phyloP scores from a whole-genome alignment of 2,329 filamentous ascomycete species.

The Onygenales sp. region DNA sequence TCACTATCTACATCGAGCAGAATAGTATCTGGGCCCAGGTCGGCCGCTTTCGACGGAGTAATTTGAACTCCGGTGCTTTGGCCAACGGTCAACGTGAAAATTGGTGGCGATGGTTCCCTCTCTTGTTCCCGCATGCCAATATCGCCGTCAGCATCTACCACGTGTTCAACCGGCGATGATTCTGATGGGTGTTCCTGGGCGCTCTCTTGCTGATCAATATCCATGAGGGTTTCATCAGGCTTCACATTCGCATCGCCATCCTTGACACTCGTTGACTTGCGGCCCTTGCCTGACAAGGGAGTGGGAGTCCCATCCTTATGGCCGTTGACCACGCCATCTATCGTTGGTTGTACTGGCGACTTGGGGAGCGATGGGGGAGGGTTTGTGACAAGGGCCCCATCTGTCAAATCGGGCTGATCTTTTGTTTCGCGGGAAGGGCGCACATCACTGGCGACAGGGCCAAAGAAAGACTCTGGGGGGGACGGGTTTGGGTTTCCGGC shows the following conservation, averaged over 20 bases:
- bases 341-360: conserved; percentile 21
- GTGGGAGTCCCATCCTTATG: conserved; percentile 21
- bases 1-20: conserved; percentile 28
- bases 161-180: conserved; percentile 17
- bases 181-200: conserved; percentile 17
- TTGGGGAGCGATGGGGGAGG: conserved; percentile 20
- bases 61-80: conserved; percentile 40
- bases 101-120: conserved; percentile 22
- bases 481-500: conserved; percentile 27
- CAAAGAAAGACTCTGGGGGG: conserved; percentile 37
- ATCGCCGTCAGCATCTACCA: conserved; percentile 35
- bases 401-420: conserved; percentile 5
- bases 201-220: conserved; percentile 30
- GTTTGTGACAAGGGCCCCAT: conserved; percentile 20
- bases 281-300: conserved; percentile 22
- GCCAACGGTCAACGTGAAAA: conserved; percentile 34
- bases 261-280: conserved; percentile 22
- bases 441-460: conserved; percentile 30
- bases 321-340: conserved; percentile 29
- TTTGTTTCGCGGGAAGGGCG: conserved; percentile 18
- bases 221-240: conserved; percentile 28
- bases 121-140: conserved; percentile 28
- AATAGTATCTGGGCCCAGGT: conserved; percentile 36
- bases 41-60: conserved; percentile 38
- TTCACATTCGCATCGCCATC: conserved; percentile 20